These are phyloP conservation scores for Dryas drummondii DNA, from an alignment of 306 rosid genomes.

Conservation along the genomic window DNA sequence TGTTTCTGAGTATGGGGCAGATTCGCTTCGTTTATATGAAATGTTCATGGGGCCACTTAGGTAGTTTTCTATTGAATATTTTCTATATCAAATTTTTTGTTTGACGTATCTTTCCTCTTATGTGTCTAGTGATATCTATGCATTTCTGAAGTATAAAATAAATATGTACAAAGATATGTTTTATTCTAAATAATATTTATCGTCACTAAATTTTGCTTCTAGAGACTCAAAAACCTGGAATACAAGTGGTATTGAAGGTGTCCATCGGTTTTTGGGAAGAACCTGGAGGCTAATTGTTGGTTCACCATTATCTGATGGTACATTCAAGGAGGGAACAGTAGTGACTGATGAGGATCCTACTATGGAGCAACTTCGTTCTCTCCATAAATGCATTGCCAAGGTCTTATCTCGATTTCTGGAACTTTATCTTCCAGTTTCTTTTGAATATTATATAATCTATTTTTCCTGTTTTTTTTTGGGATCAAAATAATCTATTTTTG, in stretches of 20 bases:
- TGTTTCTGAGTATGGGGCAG: constrained; percentile 92
- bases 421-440: constrained; percentile 2
- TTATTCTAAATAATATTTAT: constrained; percentile 13
- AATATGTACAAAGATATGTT: background rate
- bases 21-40: constrained; percentile 95
- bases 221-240: constrained; percentile 94
- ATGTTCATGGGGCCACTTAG: constrained; percentile 99
- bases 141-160: constrained; percentile 7
- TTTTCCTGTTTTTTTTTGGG: too few species aligned
- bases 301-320: constrained; percentile 75
- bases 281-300: constrained; percentile 91
- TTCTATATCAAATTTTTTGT: constrained; percentile 9
- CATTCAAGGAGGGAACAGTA: constrained; percentile 70
- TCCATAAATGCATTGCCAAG: constrained; percentile 95
- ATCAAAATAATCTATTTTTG: background rate
- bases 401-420: constrained; percentile 45
- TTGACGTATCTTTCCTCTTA: constrained; percentile 10
- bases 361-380: constrained; percentile 73
- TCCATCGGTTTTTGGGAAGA: constrained; percentile 90
- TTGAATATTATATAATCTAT: background rate
- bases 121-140: background rate
- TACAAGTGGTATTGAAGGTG: constrained; percentile 96
- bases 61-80: constrained; percentile 36
- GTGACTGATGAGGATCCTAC: constrained; percentile 79
- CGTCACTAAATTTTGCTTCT: constrained; percentile 19